Percentiles rank a stretch among this genome's conserved stretches.
These are phyloP conservation scores for Talaromyces pinophilus DNA, from an alignment of 2,329 filamentous ascomycete species.

Conservation along the genomic window DNA sequence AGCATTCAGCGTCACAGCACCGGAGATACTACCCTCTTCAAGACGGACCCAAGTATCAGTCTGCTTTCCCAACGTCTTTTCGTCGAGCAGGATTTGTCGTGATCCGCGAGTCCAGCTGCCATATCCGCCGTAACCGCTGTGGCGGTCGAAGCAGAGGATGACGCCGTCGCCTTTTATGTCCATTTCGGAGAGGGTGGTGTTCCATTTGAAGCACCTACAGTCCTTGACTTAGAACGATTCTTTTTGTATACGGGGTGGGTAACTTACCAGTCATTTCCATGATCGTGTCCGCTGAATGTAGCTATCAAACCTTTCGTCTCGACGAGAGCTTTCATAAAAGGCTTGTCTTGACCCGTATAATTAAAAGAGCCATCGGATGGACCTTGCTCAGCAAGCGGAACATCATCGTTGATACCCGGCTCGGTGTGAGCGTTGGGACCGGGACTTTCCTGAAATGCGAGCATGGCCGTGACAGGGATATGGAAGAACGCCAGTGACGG, in stretches of 20 bases:
- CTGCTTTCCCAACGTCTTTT: constrained; percentile 43
- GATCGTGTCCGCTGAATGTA: constrained; percentile 67
- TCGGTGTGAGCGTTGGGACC: constrained; percentile 47
- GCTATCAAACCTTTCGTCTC: constrained; percentile 58
- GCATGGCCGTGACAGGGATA: constrained; percentile 51
- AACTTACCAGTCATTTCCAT: constrained; percentile 63
- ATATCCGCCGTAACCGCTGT: constrained; percentile 71
- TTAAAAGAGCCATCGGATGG: constrained; percentile 17
- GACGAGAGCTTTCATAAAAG: constrained; percentile 64
- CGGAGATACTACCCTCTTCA: constrained; percentile 57
- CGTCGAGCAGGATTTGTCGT: constrained; percentile 56
- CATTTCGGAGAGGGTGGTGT: constrained; percentile 30
- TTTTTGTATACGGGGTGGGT: neutral
- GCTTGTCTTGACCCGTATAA: constrained; percentile 54
- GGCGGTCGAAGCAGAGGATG: constrained; percentile 62
- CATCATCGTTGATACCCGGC: constrained; percentile 52
- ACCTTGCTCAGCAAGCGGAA: constrained; percentile 32
- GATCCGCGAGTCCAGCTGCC: constrained; percentile 64
- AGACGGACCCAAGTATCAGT: constrained; percentile 64
- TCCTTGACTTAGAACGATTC: neutral
- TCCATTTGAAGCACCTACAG: constrained; percentile 46
- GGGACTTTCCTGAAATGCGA: constrained; percentile 42
- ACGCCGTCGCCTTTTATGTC: constrained; percentile 47
- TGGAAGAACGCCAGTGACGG: constrained; percentile 55
- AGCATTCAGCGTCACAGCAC: constrained; percentile 57